Evolutionary conservation across 2,329 filamentous ascomycete species (phyloP), one percentile per base, ranked within the genome.

Genomic region (Fonsecaea monophora): DNA sequence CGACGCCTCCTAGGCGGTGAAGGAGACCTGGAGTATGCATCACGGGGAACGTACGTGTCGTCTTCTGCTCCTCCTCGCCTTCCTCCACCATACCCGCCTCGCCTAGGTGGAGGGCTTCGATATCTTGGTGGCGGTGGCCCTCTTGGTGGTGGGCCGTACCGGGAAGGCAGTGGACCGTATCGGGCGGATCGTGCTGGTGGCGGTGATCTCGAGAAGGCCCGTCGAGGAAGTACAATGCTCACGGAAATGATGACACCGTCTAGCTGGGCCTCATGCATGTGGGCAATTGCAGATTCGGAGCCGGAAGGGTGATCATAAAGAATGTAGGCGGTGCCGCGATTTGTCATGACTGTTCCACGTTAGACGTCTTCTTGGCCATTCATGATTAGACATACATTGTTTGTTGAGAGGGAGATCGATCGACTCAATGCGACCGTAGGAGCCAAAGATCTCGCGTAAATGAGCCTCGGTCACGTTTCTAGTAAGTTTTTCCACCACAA

Each of bases 211-310:
- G 92, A 94, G 74, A 97, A 92, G 73, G 92, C 92, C 74, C 91
- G 89, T 58, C 91, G 87, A 0, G 92, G 92, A 40, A 96, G 83
- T 32, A 97, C 92, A 71, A 97, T 95, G 53, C 92, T 95, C 57
- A 97, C 94, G 74, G 90, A 90, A 75, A 97, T 89, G 45, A 88
- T 84, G 25, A 89, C 87, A 60, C 93, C 93, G 78, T 97, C 94
- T 34, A 97, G 82, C 75, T 96, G 92, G n/a, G 92, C 92, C 81
- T 99, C 95, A 78, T 99, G 95, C 95, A 99, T 98, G 77, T 96
- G 92, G 18, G 94, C 88, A 73, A 97, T 96, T 34, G 95, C 95
- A 13, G 88, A 84, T 79, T 97, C 92, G 30, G 95, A 94, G 70
- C 94, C 90, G 58, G 86, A 83, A 70, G 93, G 87, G 71, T 90